Conservation (phyloP, 768 basidiomycete genomes). For the Galerina marginata region DNA sequence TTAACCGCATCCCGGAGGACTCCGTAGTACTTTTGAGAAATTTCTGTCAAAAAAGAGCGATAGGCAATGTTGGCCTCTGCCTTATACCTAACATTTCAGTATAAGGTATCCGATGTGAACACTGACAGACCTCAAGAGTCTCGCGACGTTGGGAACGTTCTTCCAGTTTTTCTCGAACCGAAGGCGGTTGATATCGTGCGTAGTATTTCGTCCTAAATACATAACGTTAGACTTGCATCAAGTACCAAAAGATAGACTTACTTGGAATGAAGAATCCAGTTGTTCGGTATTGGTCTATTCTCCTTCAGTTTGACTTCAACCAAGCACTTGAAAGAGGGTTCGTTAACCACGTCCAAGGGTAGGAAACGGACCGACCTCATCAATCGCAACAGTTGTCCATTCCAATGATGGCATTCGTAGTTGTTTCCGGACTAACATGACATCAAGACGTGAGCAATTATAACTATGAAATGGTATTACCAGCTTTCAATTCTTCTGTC, state of each 20-base stretch:
- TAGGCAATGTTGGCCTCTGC: constrained; percentile 72
- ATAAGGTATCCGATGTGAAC: background rate
- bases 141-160: constrained; percentile 81
- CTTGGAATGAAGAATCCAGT: constrained; percentile 75
- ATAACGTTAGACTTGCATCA: background rate
- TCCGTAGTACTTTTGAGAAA: constrained; percentile 69
- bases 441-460: background rate
- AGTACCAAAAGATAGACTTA: constrained; percentile 27
- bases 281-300: constrained; percentile 53
- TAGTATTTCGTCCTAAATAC: constrained; percentile 66
- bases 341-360: background rate
- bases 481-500: constrained; percentile 69
- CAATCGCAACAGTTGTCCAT: constrained; percentile 68
- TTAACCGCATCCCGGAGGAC: constrained; percentile 77
- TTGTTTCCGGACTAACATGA: constrained; percentile 59
- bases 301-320: constrained; percentile 73
- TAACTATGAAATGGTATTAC: constrained; percentile 41
- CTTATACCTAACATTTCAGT: constrained; percentile 25
- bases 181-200: constrained; percentile 80
- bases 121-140: constrained; percentile 53
- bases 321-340: constrained; percentile 58
- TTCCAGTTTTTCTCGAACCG: constrained; percentile 61
- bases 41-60: constrained; percentile 69
- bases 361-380: constrained; percentile 57
- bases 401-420: constrained; percentile 75